These are phyloP conservation scores for Cerioporus squamosus DNA, from an alignment of 1,284 basidiomycete genomes.

Conservation along the genomic window DNA sequence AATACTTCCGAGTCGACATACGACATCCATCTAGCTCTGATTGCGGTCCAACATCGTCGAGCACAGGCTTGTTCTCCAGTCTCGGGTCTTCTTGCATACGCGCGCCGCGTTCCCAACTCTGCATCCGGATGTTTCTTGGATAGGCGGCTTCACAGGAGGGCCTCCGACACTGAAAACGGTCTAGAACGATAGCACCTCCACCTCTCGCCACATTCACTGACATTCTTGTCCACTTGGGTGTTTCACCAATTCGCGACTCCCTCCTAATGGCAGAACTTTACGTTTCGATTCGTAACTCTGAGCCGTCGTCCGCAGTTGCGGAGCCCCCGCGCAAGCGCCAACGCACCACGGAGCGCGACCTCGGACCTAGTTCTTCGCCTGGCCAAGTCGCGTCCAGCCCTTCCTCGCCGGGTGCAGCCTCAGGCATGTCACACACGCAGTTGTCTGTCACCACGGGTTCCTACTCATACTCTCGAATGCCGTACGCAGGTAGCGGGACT, in stretches of 20 bases:
- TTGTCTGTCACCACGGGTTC: not conserved
- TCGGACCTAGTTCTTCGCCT: not conserved
- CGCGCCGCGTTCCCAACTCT: too few relatives aligned
- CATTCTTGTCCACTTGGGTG: too few relatives aligned
- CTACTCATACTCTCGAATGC: not conserved
- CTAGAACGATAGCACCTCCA: not conserved
- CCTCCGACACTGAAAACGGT: not conserved
- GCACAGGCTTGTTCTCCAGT: not conserved
- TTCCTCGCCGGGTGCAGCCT: not conserved
- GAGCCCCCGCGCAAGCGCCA: constrained; percentile 24
- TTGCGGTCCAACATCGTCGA: not conserved
- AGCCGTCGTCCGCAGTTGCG: not conserved
- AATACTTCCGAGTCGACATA: too few relatives aligned
- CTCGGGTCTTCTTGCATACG: too few relatives aligned
- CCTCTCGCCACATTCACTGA: not conserved
- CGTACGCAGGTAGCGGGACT: not conserved
- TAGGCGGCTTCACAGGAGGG: too few relatives aligned
- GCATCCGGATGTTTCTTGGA: too few relatives aligned
- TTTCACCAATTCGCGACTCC: not conserved
- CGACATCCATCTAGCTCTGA: too few relatives aligned
- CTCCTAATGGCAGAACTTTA: constrained; percentile 2
- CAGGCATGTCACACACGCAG: not conserved
- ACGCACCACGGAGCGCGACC: constrained; percentile 14
- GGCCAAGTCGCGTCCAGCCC: not conserved
- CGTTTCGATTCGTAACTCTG: not conserved